Evolutionary conservation across 78 protist genomes (phyloP).

Genomic region (Tieghemostelium lacteum): DNA sequence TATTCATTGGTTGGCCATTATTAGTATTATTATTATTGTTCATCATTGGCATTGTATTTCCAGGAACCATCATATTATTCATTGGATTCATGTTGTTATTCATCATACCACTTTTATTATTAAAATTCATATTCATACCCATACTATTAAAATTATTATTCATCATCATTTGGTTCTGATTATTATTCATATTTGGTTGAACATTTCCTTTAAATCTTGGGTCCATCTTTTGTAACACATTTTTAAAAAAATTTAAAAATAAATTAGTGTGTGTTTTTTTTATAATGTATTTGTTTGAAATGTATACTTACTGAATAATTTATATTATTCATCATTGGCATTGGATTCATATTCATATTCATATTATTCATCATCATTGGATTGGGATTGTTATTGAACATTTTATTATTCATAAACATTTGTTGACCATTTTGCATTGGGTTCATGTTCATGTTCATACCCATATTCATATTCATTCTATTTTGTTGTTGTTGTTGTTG

Average conservation of each 20-base stretch:
- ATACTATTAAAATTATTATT: neutral
- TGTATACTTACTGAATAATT: no score
- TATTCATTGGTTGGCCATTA: neutral
- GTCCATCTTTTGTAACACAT: no score
- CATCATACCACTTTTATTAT: neutral
- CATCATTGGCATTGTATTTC: neutral
- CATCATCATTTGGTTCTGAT: neutral
- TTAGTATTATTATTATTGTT: neutral
- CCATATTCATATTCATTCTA: neutral
- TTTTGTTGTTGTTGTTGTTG: conserved; percentile 2
- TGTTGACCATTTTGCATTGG: neutral
- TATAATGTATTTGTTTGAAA: no score
- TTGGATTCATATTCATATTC: neutral
- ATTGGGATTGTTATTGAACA: neutral
- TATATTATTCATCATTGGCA: neutral
- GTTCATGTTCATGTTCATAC: neutral
- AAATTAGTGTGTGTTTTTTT: no score
- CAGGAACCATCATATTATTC: neutral
- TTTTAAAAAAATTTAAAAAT: no score
- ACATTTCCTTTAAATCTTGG: no score
- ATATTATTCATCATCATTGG: neutral
- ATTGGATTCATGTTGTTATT: neutral
- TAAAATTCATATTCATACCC: neutral
- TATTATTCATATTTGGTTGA: neutral
- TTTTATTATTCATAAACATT: neutral